Percentiles rank a stretch among this genome's conserved stretches.
Evolutionary conservation across 768 basidiomycete species (phyloP).

Genomic region (Mycena crocata): DNA sequence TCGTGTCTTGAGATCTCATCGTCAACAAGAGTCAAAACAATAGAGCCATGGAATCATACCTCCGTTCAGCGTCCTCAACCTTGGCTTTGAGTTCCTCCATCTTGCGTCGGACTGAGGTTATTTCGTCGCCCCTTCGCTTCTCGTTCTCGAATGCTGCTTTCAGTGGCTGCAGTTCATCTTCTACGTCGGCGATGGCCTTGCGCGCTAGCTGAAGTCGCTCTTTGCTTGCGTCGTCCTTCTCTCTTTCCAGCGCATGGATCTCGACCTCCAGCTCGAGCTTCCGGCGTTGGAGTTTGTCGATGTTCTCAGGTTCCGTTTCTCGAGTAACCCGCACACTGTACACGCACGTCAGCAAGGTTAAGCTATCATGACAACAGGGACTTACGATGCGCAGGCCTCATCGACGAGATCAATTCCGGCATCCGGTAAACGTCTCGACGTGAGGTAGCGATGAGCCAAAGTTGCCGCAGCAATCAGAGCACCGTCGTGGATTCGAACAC

Average conservation of each 20-base stretch:
- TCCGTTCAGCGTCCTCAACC: conserved; percentile 91
- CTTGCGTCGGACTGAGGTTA: conserved; percentile 78
- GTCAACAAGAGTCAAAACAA: conserved; percentile 29
- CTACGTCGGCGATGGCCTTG: conserved; percentile 85
- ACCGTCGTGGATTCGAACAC: conserved; percentile 88
- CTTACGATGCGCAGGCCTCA: conserved; percentile 89
- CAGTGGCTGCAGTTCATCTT: conserved; percentile 86
- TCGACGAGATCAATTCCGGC: conserved; percentile 93
- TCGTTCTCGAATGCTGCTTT: conserved; percentile 90
- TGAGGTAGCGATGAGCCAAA: conserved; percentile 93
- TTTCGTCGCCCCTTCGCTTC: conserved; percentile 84
- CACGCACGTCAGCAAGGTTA: conserved; percentile 10
- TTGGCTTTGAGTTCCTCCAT: conserved; percentile 94
- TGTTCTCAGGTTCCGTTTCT: conserved; percentile 93
- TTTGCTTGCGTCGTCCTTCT: conserved; percentile 90
- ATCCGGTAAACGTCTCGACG: conserved; percentile 82
- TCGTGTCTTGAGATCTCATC: conserved; percentile 61
- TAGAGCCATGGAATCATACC: conserved; percentile 53
- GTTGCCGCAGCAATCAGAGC: conserved; percentile 91
- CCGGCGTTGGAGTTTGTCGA: conserved; percentile 89
- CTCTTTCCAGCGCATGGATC: conserved; percentile 92
- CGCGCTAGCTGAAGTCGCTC: conserved; percentile 80
- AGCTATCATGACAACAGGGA: conserved; percentile 6
- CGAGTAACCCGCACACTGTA: conserved; percentile 88
- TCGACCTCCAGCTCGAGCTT: conserved; percentile 95